These are phyloP conservation scores for Juglanconis juglandina DNA, from an alignment of 2,329 filamentous ascomycete species.

Conservation along the genomic window DNA sequence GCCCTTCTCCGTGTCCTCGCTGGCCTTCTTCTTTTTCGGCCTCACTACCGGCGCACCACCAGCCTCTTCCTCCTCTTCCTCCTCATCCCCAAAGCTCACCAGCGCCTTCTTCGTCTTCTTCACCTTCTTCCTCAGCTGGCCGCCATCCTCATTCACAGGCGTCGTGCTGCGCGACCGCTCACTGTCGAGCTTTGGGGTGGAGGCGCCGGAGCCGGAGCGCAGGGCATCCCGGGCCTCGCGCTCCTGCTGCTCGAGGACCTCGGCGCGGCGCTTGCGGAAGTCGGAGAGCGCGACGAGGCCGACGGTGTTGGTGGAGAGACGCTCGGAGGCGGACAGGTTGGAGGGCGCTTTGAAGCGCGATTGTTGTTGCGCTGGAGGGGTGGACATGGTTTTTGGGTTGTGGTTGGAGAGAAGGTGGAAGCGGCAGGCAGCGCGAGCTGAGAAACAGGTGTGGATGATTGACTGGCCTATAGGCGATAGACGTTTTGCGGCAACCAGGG, in stretches of 20 bases:
- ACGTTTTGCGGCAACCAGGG: background rate
- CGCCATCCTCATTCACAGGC: slow-evolving; percentile 2
- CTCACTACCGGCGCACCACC: slow-evolving; percentile 30
- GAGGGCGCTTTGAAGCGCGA: slow-evolving; percentile 69
- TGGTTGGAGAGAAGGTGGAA: background rate
- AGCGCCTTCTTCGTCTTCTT: slow-evolving; percentile 44
- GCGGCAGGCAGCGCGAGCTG: background rate
- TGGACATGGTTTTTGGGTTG: slow-evolving; percentile 34
- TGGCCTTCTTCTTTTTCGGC: slow-evolving; percentile 4
- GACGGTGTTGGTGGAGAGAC: slow-evolving; percentile 81
- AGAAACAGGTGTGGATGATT: background rate
- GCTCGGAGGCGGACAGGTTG: slow-evolving; percentile 72
- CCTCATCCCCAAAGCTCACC: slow-evolving; percentile 67
- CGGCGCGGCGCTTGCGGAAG: slow-evolving; percentile 91
- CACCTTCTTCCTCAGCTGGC: slow-evolving; percentile 24
- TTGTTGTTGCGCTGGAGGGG: slow-evolving; percentile 19
- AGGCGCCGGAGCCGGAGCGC: slow-evolving; percentile 42
- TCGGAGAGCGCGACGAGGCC: slow-evolving; percentile 89
- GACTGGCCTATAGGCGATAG: background rate
- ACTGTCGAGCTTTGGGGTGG: slow-evolving; percentile 28
- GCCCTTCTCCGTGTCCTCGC: slow-evolving; percentile 22
- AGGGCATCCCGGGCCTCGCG: slow-evolving; percentile 69
- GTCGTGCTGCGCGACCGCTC: slow-evolving; percentile 5
- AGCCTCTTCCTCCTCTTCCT: slow-evolving; percentile 51
- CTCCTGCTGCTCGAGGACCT: slow-evolving; percentile 88